Evolutionary conservation across 2,329 filamentous ascomycete genomes (phyloP), one percentile per base, ranked within the genome.

Genomic region (Canariomyces notabilis): DNA sequence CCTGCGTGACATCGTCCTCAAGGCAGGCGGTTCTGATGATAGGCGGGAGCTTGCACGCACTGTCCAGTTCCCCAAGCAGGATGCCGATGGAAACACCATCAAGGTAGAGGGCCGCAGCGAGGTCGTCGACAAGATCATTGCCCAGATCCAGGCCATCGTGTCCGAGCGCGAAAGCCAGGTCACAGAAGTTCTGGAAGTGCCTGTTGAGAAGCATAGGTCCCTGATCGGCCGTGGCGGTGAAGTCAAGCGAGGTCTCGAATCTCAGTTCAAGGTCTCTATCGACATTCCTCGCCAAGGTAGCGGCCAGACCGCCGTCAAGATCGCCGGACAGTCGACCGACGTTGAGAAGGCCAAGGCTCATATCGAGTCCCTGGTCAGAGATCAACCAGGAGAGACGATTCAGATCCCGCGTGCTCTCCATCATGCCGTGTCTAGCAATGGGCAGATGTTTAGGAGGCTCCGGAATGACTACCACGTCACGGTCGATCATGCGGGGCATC

Each of bases 211-310:
- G 74, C 94, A 98, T 66, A 79, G 90, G 44, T 77, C 87, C 7
- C 76, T 98, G 19, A 97, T 98, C 61, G 93, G 93, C 34, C 88
- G 89, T 46, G 89, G 89, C 53, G 93, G 94, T 53, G 89, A 95
- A 56, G 83, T 82, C 39, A 87, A 94, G 65, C 86, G 87, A 53
- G 79, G 85, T 54, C 77, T 98, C 20, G 93, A 98, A 72, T 77
- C 83, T 31, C 80, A 90, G 62, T 94, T 96, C 71, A 83, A 80
- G 46, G 84, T 98, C 43, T 82, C 83, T 6, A 80, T 98, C 53
- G 91, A 97, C 60, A 86, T 98, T 50, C 93, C 93, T 18, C 86
- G 89, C 57, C 89, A 95, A 69, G 89, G 89, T 34, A 86, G 86
- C 53, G 83, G 82, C 42, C 83, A 87, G 59, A 91, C 87, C 16